Conservation (phyloP, 805 yeast genomes). For the Yamadazyma laniorum region DNA sequence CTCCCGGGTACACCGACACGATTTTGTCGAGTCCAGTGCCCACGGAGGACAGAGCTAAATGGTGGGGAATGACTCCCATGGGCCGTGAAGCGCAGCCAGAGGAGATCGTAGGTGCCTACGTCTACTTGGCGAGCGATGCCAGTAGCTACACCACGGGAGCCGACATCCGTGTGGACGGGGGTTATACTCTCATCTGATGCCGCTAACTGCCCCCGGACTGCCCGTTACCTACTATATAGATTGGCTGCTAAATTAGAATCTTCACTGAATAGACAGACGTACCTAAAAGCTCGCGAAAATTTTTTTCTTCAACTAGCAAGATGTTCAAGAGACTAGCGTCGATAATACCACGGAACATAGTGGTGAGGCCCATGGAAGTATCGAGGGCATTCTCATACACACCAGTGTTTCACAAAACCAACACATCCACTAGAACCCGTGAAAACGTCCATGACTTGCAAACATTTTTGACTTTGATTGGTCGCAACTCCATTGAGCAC, state of each 20-base stretch:
- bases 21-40: conserved; percentile 25
- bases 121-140: conserved; percentile 45
- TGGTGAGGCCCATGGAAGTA: background rate
- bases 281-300: too few species aligned
- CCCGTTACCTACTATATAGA: too few species aligned
- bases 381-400: conserved; percentile 12
- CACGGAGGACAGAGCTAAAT: conserved; percentile 31
- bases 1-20: conserved; percentile 32
- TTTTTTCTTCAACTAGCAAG: too few species aligned
- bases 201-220: too few species aligned
- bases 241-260: too few species aligned
- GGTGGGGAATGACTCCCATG: conserved; percentile 44
- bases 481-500: conserved; percentile 70
- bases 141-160: conserved; percentile 45
- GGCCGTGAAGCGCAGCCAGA: conserved; percentile 44
- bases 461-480: conserved; percentile 73
- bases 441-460: conserved; percentile 58
- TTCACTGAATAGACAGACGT: too few species aligned
- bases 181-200: conserved; percentile 27
- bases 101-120: conserved; percentile 46
- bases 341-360: conserved; percentile 1
- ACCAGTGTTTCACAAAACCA: conserved; percentile 37
- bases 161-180: conserved; percentile 47
- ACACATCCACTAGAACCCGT: conserved; percentile 49
- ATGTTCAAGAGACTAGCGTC: conserved; percentile 2